Base-by-base conservation (phyloP, 1,284 basidiomycete genomes). In the Psilocybe mexicana region DNA sequence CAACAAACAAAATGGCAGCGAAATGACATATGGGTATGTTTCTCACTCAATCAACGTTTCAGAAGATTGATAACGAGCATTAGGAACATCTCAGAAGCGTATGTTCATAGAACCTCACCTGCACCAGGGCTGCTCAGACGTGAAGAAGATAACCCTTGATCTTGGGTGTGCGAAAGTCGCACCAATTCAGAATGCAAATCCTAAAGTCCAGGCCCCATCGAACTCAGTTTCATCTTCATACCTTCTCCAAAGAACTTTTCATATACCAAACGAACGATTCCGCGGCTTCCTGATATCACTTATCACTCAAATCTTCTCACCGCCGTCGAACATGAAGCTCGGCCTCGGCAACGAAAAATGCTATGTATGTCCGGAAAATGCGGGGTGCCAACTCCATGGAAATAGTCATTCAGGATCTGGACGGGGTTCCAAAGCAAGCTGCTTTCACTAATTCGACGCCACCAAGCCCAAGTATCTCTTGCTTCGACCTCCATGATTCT, bases 301-400 rank as follows among this genome's bases (percentile, higher is more conserved):
- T 40, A 40, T 11, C n/a, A 4, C 11, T 40, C 38, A 74, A 38
- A 2, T 55, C 48, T 45, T 42, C 53, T 48, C 53, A 55, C 45
- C 12, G 14, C 11, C 25, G 30, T 48, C 28, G 28, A 8, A 23
- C 18, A 25, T 30, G 12, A 26, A 52, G 43, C 36, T 23, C 53
- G 35, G 33, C 35, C 36, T 50, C 35, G 48, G 48, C 30, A 40
- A 38, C 18, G 23, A 12, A 46, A 26, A 43, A 33, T 18, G 30
- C 30, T 33, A 33, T n/a, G 26, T 44, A 7, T 46, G 23, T 36
- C 53, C 45, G 35, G 44, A 46, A 55, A 48, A 28, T 46, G 43
- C 45, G 53, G 45, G 26, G 36, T 26, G 36, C 18, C 44, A 55
- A 48, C 53, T 55, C 53, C 53, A 47, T 48, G 53, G 53, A 48